Conservation (phyloP, 2,329 filamentous ascomycete genomes). For the Clarireedia monteithiana region DNA sequence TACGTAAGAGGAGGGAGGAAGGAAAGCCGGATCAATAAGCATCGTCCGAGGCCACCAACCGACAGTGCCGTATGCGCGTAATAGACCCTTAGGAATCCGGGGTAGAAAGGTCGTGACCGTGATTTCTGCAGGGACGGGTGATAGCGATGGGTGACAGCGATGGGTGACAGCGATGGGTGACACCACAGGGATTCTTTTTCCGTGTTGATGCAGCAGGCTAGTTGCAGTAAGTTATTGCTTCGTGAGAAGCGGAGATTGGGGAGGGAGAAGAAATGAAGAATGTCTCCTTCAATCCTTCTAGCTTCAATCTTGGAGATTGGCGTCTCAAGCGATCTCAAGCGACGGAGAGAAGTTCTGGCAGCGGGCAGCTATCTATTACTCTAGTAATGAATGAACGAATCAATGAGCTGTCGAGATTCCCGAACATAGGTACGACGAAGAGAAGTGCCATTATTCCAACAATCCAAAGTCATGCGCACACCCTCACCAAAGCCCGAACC, state of each 20-base stretch:
- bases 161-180: background rate
- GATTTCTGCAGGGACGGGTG: background rate
- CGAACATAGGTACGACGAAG: too few relatives aligned
- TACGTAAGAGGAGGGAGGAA: too few relatives aligned
- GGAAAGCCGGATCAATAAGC: too few relatives aligned
- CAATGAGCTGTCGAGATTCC: too few relatives aligned
- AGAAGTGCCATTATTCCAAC: too few relatives aligned
- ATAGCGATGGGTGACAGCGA: background rate
- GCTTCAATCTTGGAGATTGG: conserved; percentile 7
- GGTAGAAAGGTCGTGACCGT: background rate
- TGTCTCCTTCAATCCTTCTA: background rate
- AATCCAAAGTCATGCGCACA: too few relatives aligned
- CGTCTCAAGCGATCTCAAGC: conserved; percentile 22
- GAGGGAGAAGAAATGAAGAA: conserved; percentile 10
- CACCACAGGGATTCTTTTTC: too few relatives aligned
- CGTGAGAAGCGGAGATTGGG: conserved; percentile 5
- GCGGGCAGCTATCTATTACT: too few relatives aligned
- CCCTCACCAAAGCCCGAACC: background rate
- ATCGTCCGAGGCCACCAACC: background rate
- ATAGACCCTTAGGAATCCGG: background rate
- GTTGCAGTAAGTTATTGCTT: background rate
- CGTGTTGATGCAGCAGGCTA: background rate
- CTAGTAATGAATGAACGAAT: too few relatives aligned
- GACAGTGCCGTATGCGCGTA: background rate
- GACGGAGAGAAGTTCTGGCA: background rate